These are phyloP conservation scores for Selenicereus undatus DNA, from an alignment of 148 eudicot genomes.

Conservation along the genomic window DNA sequence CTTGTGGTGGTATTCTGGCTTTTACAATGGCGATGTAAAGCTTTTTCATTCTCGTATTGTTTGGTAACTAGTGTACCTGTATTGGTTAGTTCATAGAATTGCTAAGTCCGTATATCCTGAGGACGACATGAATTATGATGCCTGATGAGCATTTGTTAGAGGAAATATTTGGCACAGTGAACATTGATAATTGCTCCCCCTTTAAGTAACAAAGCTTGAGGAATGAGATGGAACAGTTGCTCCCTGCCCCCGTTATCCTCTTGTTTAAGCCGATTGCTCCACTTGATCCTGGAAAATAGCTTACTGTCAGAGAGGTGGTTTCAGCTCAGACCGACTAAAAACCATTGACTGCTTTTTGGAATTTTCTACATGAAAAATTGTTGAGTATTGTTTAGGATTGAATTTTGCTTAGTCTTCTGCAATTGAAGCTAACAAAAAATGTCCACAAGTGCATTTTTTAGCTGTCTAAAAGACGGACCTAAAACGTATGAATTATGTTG, in stretches of 20 bases:
- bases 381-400: no score
- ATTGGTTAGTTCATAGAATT: no score
- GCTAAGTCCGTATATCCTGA: no score
- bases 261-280: neutral
- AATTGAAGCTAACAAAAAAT: no score
- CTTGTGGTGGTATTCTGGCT: neutral
- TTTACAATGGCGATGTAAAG: neutral
- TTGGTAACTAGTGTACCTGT: neutral
- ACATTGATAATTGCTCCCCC: neutral
- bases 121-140: no score
- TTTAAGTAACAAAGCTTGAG: neutral
- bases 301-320: no score
- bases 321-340: no score
- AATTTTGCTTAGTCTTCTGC: no score
- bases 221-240: neutral
- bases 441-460: neutral
- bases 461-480: no score
- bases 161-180: neutral
- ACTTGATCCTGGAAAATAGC: neutral
- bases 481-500: no score
- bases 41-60: neutral
- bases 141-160: neutral
- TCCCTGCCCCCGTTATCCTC: neutral
- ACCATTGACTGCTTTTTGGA: no score
- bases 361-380: no score